phyloP scores from a whole-genome alignment of 176 grass and related monocot genomes.

The Poa pratensis region DNA sequence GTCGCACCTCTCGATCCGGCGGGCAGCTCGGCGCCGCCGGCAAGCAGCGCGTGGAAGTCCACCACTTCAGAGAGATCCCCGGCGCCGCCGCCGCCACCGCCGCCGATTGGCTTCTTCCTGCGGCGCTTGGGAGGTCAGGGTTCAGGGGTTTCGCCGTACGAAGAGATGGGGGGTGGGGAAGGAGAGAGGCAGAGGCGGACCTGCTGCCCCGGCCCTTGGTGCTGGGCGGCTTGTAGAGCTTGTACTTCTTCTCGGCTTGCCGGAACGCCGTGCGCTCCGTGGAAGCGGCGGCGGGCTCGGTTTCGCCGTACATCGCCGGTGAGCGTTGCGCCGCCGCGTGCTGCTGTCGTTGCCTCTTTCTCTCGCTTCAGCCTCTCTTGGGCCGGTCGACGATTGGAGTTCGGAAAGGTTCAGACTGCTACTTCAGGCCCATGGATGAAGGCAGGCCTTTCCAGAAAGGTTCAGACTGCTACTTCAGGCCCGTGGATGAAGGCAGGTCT shows the following conservation, averaged over 20 bases:
- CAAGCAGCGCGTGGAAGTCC: slow-evolving; percentile 62
- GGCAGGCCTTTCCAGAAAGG: background rate
- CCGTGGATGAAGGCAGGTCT: background rate
- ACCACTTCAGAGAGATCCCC: slow-evolving; percentile 52
- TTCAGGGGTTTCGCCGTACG: background rate
- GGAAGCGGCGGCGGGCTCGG: slow-evolving; percentile 29
- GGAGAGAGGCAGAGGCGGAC: background rate
- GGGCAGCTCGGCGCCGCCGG: slow-evolving; percentile 23
- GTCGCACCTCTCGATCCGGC: slow-evolving; percentile 46
- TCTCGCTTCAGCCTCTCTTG: background rate
- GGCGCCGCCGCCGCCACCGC: background rate
- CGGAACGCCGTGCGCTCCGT: slow-evolving; percentile 82
- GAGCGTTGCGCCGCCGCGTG: slow-evolving; percentile 8
- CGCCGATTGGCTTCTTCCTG: background rate
- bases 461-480: background rate
- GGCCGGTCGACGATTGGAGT: background rate
- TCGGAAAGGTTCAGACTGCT: background rate
- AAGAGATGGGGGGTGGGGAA: background rate
- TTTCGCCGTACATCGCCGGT: slow-evolving; percentile 60
- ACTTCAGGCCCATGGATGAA: background rate
- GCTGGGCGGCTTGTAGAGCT: slow-evolving; percentile 68
- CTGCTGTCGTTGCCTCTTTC: background rate
- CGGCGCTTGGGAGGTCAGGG: background rate
- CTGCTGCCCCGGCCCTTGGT: slow-evolving; percentile 60
- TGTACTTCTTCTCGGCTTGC: slow-evolving; percentile 80